phyloP scores from a whole-genome alignment of 2,329 filamentous ascomycete species.

The Fusarium oxysporum region DNA sequence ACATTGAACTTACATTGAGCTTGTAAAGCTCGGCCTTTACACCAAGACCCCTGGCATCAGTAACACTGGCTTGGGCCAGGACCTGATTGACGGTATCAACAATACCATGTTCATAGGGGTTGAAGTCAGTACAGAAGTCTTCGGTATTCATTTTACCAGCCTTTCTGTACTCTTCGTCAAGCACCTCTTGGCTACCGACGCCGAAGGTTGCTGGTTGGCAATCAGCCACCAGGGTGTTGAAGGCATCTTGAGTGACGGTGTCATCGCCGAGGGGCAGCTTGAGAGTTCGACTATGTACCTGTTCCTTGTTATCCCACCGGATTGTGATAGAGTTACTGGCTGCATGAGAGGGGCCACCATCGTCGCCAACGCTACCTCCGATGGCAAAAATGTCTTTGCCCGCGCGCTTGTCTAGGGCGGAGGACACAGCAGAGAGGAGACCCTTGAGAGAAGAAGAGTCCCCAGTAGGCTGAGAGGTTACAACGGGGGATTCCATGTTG shows the following conservation, averaged over 20 bases:
- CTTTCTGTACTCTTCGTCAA: conserved; percentile 64
- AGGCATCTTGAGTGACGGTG: neutral
- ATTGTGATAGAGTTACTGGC: neutral
- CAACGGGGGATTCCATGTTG: neutral
- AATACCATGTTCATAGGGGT: conserved; percentile 64
- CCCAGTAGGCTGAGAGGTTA: rapidly evolving
- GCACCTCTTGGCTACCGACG: conserved; percentile 55
- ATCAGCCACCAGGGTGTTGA: neutral
- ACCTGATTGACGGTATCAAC: conserved; percentile 61
- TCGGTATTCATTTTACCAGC: conserved; percentile 62
- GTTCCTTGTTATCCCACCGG: neutral
- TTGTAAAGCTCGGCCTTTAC: conserved; percentile 68
- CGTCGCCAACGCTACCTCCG: neutral
- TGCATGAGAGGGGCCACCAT: rapidly evolving
- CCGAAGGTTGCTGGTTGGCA: conserved; percentile 62
- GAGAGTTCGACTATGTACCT: neutral
- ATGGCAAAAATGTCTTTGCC: conserved; percentile 24
- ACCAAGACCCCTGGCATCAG: conserved; percentile 38
- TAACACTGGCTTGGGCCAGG: conserved; percentile 51
- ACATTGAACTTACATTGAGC: conserved; percentile 57
- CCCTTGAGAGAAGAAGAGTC: neutral
- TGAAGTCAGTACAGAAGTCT: conserved; percentile 62
- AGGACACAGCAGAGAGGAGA: neutral
- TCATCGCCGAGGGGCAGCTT: neutral
- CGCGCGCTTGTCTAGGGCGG: neutral